Conservation (phyloP, 2,329 filamentous ascomycete species). For the Blastomyces emzantsi region DNA sequence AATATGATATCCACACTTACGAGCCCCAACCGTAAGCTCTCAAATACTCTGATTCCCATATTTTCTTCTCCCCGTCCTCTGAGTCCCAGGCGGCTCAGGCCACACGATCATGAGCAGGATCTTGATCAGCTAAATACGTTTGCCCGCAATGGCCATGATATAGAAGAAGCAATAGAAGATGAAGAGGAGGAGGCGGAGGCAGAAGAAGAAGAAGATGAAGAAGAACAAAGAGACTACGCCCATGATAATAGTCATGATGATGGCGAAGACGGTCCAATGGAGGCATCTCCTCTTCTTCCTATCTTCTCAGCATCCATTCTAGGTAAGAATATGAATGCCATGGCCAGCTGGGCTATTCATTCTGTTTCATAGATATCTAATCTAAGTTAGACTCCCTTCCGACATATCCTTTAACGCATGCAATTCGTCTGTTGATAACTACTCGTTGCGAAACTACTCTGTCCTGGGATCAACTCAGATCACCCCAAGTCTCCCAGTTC, state of each 20-base stretch:
- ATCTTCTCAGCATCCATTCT: constrained; percentile 73
- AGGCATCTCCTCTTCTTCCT: constrained; percentile 51
- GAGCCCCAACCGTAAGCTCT: constrained; percentile 6
- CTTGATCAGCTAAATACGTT: not conserved
- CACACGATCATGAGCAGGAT: not conserved
- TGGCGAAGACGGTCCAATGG: constrained; percentile 26
- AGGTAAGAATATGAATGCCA: constrained; percentile 41
- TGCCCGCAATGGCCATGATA: not conserved
- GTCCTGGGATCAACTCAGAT: constrained; percentile 88
- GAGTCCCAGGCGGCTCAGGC: constrained; percentile 1
- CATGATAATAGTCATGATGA: constrained; percentile 34
- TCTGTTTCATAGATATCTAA: constrained; percentile 1
- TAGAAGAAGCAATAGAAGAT: constrained; percentile 5
- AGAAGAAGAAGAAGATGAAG: not conserved
- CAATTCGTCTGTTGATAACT: constrained; percentile 75
- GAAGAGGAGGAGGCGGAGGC: not conserved
- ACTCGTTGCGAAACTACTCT: constrained; percentile 83
- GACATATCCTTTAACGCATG: constrained; percentile 82
- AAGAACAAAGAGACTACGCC: constrained; percentile 17
- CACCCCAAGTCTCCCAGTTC: constrained; percentile 94
- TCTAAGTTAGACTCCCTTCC: constrained; percentile 62
- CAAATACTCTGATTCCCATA: not conserved
- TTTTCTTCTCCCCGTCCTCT: constrained; percentile 3
- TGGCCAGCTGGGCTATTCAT: not conserved
- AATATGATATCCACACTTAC: constrained; percentile 12